phyloP scores from a whole-genome alignment of 345 rosid genomes.

The Excoecaria agallocha region DNA sequence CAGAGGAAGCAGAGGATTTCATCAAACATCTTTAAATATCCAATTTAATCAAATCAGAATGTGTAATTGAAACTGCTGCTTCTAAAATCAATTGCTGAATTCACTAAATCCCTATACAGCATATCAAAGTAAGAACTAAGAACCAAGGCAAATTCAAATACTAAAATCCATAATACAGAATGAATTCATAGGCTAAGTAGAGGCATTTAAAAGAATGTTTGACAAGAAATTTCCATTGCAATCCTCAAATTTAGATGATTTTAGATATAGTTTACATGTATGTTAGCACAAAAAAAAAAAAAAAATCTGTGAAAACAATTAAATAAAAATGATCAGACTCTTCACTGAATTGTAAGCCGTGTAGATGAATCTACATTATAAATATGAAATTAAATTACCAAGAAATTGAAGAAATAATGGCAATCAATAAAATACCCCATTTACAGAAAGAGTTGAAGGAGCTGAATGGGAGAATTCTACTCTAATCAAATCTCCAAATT shows the following conservation, averaged over 20 bases:
- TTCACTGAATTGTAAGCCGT: constrained; percentile 18
- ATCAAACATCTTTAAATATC: not conserved
- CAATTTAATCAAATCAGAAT: too few species aligned
- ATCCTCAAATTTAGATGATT: constrained; percentile 10
- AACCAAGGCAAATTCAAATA: not conserved
- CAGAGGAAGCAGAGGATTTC: not conserved
- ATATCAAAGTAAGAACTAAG: not conserved
- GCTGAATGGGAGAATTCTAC: constrained; percentile 10
- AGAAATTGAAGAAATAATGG: constrained; percentile 9
- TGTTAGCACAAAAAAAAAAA: constrained; percentile 20
- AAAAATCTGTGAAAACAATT: constrained; percentile 1
- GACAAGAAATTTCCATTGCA: constrained; percentile 13
- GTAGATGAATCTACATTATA: constrained; percentile 22
- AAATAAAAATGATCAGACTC: constrained; percentile 9
- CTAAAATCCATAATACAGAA: not conserved
- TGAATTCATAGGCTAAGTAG: not conserved
- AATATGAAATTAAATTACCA: not conserved
- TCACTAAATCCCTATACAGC: not conserved
- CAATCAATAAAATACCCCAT: constrained; percentile 30
- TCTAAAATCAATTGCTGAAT: not conserved
- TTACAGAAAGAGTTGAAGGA: constrained; percentile 33
- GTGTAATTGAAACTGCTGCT: too few species aligned
- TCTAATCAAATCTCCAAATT: not conserved
- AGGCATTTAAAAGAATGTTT: constrained; percentile 1
- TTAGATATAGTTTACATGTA: constrained; percentile 13